Evolutionary conservation across 192 early-diverging fungal species (phyloP).

Genomic region (Oehlia diaphana): DNA sequence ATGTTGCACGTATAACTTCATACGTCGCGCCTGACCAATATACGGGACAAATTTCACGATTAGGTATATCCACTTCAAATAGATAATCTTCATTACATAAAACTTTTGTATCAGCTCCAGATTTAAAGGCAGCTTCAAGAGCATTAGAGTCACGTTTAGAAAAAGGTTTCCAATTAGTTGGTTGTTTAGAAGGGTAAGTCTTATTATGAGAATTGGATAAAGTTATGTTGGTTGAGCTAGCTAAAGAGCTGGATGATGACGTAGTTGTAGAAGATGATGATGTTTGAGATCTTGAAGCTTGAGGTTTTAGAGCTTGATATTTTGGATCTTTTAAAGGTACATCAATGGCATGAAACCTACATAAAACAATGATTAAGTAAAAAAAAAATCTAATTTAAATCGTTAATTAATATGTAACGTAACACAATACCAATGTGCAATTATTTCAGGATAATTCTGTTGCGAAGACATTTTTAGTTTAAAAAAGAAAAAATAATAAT

Average conservation of each 20-base stretch:
- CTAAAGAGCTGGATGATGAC: neutral
- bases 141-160: slow-evolving; percentile 57
- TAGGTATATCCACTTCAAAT: slow-evolving; percentile 76
- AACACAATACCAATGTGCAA: neutral
- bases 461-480: neutral
- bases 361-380: neutral
- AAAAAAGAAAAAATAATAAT: neutral
- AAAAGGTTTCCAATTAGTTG: slow-evolving; percentile 42
- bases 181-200: neutral
- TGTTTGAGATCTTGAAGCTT: neutral
- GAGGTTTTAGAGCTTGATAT: too few relatives aligned
- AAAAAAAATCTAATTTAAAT: neutral
- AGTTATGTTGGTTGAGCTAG: too few relatives aligned
- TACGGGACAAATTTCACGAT: slow-evolving; percentile 58
- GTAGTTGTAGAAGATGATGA: neutral
- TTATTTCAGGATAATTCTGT: neutral
- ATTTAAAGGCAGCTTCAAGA: slow-evolving; percentile 53
- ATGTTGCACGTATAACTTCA: slow-evolving; percentile 79
- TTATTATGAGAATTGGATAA: neutral
- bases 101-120: slow-evolving; percentile 45
- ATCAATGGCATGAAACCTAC: neutral
- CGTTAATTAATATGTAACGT: neutral
- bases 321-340: neutral
- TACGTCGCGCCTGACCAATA: slow-evolving; percentile 85
- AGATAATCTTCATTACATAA: slow-evolving; percentile 77